Percentiles rank a stretch among this genome's conserved stretches.
Conservation (phyloP, 164 flowering plant species). For the Tinospora cordifolia region DNA sequence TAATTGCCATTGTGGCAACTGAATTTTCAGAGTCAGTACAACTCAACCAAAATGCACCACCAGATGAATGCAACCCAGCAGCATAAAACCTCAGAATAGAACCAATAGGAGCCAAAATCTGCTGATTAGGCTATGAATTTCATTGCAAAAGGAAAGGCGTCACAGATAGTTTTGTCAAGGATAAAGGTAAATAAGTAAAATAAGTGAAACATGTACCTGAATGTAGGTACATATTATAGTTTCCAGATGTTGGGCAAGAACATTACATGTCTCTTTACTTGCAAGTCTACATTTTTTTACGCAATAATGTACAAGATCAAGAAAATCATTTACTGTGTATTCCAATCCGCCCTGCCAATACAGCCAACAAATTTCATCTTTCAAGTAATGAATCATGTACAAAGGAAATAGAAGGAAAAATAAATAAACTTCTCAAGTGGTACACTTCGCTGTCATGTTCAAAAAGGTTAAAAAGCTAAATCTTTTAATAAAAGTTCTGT, state of each 20-base stretch:
- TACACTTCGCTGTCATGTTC: no score
- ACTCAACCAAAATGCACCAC: conserved; percentile 18
- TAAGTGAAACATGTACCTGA: conserved; percentile 36
- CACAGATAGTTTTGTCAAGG: neutral
- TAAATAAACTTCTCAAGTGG: no score
- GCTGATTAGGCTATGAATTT: conserved; percentile 13
- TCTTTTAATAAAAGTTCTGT: no score
- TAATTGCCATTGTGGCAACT: conserved; percentile 13
- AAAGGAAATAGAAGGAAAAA: no score
- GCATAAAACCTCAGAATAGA: conserved; percentile 52
- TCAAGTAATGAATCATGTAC: neutral
- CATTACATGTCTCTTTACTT: conserved; percentile 17
- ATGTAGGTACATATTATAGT: conserved; percentile 23
- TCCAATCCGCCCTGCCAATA: conserved; percentile 39
- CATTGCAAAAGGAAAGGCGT: neutral
- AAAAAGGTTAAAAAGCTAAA: no score
- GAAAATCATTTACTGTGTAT: conserved; percentile 29
- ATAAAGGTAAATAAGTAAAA: neutral
- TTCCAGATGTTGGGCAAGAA: conserved; percentile 32
- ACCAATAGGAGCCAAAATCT: conserved; percentile 32
- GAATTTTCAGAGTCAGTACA: conserved; percentile 13
- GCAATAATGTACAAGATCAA: conserved; percentile 42
- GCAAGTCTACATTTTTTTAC: conserved; percentile 43
- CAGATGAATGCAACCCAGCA: conserved; percentile 32
- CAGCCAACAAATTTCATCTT: conserved; percentile 1